phyloP scores from a whole-genome alignment of 768 basidiomycete species.

The Termitomyces sp. region DNA sequence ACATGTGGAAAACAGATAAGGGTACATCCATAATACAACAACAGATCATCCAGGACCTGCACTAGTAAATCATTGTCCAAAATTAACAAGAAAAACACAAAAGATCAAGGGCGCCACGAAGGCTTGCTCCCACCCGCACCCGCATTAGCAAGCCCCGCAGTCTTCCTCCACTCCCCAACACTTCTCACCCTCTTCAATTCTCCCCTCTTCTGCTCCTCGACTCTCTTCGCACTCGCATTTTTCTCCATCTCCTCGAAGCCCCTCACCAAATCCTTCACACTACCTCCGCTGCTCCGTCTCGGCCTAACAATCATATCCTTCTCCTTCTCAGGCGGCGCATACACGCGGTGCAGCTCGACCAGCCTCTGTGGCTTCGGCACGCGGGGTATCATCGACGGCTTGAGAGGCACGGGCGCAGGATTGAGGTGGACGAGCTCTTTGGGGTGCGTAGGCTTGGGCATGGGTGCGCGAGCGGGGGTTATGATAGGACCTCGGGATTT shows the following conservation, averaged over 20 bases:
- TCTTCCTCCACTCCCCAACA: constrained; percentile 26
- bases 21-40: neutral
- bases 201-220: constrained; percentile 18
- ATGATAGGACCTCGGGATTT: constrained; percentile 49
- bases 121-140: constrained; percentile 5
- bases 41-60: constrained; percentile 3
- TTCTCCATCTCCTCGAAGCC: constrained; percentile 45
- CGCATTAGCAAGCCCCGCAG: constrained; percentile 4
- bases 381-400: constrained; percentile 39
- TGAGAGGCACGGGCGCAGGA: constrained; percentile 40
- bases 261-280: constrained; percentile 68
- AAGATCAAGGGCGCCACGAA: constrained; percentile 13
- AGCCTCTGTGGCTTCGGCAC: constrained; percentile 34
- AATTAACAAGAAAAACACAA: neutral
- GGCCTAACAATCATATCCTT: constrained; percentile 22
- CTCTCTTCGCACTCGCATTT: constrained; percentile 25
- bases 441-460: constrained; percentile 42
- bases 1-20: neutral
- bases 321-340: constrained; percentile 18
- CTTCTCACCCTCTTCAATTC: constrained; percentile 30
- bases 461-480: constrained; percentile 52
- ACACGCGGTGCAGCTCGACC: constrained; percentile 47
- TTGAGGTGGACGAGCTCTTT: constrained; percentile 64
- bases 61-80: neutral
- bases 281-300: constrained; percentile 61